Evolutionary conservation across 2,329 filamentous ascomycete genomes (phyloP).

Genomic region (Aspergillus aculeatinus): DNA sequence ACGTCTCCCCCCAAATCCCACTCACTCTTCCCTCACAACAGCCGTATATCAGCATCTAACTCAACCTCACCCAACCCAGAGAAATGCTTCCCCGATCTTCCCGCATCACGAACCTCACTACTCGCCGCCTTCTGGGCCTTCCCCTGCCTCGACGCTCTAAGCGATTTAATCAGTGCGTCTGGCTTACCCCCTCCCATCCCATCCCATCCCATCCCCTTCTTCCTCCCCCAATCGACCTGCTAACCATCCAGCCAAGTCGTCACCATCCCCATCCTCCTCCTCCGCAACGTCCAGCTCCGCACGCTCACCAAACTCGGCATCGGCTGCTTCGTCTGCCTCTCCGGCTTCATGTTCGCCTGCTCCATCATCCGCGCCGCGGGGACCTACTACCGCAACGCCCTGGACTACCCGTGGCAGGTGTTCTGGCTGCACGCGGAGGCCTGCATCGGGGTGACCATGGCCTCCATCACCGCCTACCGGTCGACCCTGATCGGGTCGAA

Average conservation of each 20-base stretch:
- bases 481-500: neutral
- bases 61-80: too few relatives aligned
- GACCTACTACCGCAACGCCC: neutral
- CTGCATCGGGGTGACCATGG: neutral
- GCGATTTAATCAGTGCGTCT: too few relatives aligned
- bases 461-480: constrained; percentile 1
- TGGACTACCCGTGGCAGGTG: constrained; percentile 5
- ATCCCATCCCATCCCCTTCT: too few relatives aligned
- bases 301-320: neutral
- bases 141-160: too few relatives aligned
- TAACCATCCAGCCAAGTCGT: neutral
- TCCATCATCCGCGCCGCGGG: constrained; percentile 4
- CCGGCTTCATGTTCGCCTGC: constrained; percentile 1
- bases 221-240: too few relatives aligned
- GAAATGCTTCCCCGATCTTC: too few relatives aligned
- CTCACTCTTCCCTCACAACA: too few relatives aligned
- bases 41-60: too few relatives aligned
- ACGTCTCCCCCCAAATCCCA: too few relatives aligned
- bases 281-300: neutral
- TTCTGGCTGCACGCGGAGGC: constrained; percentile 3
- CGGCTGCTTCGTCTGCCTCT: neutral
- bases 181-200: too few relatives aligned
- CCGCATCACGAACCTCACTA: too few relatives aligned
- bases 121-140: too few relatives aligned
- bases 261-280: neutral